Evolutionary conservation across 1,139 yeast species (phyloP), one percentile per base, ranked within the genome.

Genomic region (Magnusiomyces magnusii): DNA sequence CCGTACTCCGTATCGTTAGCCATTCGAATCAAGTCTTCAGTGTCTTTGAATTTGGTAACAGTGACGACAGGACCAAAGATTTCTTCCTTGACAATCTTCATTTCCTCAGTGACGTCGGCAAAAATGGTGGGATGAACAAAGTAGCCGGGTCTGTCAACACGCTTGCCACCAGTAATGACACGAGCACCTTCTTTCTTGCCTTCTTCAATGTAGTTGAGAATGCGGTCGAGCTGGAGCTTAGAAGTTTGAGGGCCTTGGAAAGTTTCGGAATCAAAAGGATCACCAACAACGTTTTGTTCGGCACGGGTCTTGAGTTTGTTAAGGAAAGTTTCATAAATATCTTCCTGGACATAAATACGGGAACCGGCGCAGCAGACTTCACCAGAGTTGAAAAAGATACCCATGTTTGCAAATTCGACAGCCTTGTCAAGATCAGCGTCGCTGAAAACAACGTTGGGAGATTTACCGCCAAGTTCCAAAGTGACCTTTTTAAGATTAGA

Each of bases 201-300:
- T 58, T 78, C 73, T 65, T 86, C 84, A 70, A 89, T 86, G 76
- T 85, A 88, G 62, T 78, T 76, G 72, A 88, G 77, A 67, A 88
- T 85, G 77, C 86, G 86, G 75, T 86, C 84, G 70, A 86, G 80
- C 78, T 88, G 96, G 66, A 78, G 74, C 72, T 80, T 78, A 54
- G 92, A 85, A 63, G 89, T 87, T 77, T 88, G 96, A 58, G 96
- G 90, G 70, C 96, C 96, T 80, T 87, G 92, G 80, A 80, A 84
- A 59, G 83, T 79, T 57, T 76, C 80, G 66, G 80, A 82, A 63
- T 84, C 87, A 75, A 86, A 87, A 73, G 95, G 95, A 72, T 86
- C 78, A 71, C 95, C 95, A 67, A 86, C 82, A 55, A 61, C 64
- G 49, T 62, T 66, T 57, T 76, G 67, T 64, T 73, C 76, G 60